These are phyloP conservation scores for Garcia nutans DNA, from an alignment of 345 rosid genomes.

Conservation along the genomic window DNA sequence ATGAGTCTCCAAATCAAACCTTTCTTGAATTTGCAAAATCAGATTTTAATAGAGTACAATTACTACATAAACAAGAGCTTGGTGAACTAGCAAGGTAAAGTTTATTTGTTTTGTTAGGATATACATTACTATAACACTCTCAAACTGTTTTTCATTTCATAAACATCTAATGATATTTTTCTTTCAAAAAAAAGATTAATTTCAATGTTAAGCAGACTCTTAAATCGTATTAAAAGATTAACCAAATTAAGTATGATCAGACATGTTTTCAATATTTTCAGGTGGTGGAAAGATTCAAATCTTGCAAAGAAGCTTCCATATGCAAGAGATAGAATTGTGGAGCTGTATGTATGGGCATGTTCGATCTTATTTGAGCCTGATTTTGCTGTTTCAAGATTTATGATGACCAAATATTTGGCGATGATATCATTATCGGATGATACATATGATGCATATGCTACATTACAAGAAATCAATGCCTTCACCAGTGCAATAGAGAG, in stretches of 20 bases:
- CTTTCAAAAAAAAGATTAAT: too few relatives aligned
- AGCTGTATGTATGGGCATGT: neutral
- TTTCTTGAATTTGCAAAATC: neutral
- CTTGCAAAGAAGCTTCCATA: neutral
- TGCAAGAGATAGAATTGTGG: neutral
- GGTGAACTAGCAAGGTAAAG: neutral
- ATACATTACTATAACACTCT: too few relatives aligned
- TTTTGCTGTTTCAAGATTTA: neutral
- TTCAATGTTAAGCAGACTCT: too few relatives aligned
- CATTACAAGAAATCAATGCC: neutral
- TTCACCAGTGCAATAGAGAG: neutral
- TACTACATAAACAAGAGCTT: neutral
- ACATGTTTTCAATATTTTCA: neutral
- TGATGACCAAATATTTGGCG: neutral
- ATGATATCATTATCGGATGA: neutral
- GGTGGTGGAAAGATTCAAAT: neutral
- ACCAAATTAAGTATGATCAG: too few relatives aligned
- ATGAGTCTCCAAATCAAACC: neutral
- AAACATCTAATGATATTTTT: too few relatives aligned
- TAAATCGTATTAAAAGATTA: too few relatives aligned
- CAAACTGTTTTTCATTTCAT: too few relatives aligned
- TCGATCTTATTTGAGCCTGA: neutral
- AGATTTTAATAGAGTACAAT: slow-evolving; percentile 1
- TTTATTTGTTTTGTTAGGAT: neutral
- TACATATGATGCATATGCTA: neutral